Evolutionary conservation across 2,329 filamentous ascomycete species (phyloP), one percentile per base, ranked within the genome.

Genomic region (Cladosporium austrohemisphaericum): DNA sequence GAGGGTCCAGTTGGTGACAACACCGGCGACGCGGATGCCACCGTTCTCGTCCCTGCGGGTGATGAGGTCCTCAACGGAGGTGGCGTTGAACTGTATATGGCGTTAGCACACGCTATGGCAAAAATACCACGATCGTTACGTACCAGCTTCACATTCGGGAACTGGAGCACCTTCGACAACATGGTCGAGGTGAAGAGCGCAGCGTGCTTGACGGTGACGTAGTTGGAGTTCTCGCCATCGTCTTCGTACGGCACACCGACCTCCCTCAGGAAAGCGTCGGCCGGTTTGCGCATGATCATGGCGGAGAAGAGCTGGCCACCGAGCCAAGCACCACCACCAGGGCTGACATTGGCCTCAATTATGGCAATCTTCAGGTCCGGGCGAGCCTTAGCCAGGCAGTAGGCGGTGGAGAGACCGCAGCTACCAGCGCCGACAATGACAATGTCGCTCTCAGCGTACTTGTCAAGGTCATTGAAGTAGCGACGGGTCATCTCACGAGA

Each of bases 1-100:
- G 20, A 95, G 79, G 1, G 90, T 95, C 90, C 90, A 96, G 79
- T 96, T 96, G 63, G 88, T 94, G 49, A 96, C 91, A 1, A 95
- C 90, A 61, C 90, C 90, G 7, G 88, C 86, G 57, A 95, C 84
- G 55, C 86, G 83, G 35, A 94, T 71, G 44, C 20, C 25, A 16
- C 75, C 72, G 20, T 60, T 51, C 31, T 69, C 73, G 38, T 72
- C 69, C 10, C 80, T 80, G 36, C 90, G 86, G 16, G 90, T 95
- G 71, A 96, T 92, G 55, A 96, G 76, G 64, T 96, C 90, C 73
- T 96, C 91, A 35, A 96, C 90, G 16, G 86, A 79, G 28, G 91
- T 95, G 29, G 90, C 90, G 67, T 96, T 96, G 82, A 95, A 96
- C 44, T 47, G 23, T 11, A 14, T 2, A 5, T 5, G 5, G 22